Percentiles rank a stretch among this genome's conserved stretches.
Conservation (phyloP, 78 protist genomes). For the slime mould (Dictyostelium discoideum) region dicty_2.7 NC_007089.4:910501-911000, state of each 20-base stretch:
- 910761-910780: conserved; percentile 14
- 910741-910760: conserved; percentile 24
- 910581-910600: background rate
- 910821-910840: conserved; percentile 18
- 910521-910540: background rate
- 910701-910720: background rate
- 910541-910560: background rate
- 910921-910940: background rate
- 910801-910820: conserved; percentile 24
- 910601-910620: background rate
- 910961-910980: no score
- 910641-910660: background rate
- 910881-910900: background rate
- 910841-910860: conserved; percentile 50
- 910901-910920: background rate
- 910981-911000: no score
- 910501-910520: no score
- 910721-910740: background rate
- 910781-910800: conserved; percentile 23
- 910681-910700: background rate
- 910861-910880: background rate
- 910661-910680: background rate
- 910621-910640: conserved; percentile 4
- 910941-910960: no score
- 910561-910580: background rate